Evolutionary conservation across 139 green algal species (phyloP).

Genomic region (Eudorina sp.): DNA sequence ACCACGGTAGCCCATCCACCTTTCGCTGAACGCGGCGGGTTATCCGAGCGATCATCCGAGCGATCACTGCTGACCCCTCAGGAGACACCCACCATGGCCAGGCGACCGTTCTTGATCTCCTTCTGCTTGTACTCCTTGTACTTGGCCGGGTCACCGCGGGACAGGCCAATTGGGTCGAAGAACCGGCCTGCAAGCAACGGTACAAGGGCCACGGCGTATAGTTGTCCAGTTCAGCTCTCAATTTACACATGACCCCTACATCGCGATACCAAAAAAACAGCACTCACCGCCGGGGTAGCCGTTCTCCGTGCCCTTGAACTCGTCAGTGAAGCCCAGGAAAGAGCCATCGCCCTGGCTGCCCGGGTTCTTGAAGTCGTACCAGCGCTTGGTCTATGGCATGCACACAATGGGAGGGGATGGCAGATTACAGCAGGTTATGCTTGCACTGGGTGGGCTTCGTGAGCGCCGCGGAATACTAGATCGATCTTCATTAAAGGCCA

Average conservation of each 20-base stretch:
- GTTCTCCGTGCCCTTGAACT: slow-evolving; percentile 85
- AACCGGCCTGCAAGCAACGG: slow-evolving; percentile 66
- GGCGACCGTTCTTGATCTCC: slow-evolving; percentile 94
- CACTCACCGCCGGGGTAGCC: slow-evolving; percentile 78
- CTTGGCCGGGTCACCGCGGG: slow-evolving; percentile 67
- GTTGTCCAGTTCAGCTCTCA: too few species aligned
- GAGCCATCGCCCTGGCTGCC: slow-evolving; percentile 87
- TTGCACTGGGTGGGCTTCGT: too few species aligned
- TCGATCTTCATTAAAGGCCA: too few species aligned
- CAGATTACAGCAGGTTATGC: too few species aligned
- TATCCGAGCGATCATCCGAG: too few species aligned
- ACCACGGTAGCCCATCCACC: not conserved
- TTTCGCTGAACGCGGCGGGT: too few species aligned
- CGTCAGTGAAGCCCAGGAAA: slow-evolving; percentile 88
- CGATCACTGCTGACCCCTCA: too few species aligned
- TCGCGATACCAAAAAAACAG: too few species aligned
- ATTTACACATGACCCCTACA: too few species aligned
- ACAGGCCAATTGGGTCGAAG: slow-evolving; percentile 89
- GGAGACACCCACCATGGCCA: slow-evolving; percentile 90
- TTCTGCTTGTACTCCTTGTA: slow-evolving; percentile 86
- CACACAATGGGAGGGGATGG: too few species aligned
- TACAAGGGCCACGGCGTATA: too few species aligned
- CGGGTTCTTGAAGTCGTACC: slow-evolving; percentile 87
- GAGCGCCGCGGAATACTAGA: too few species aligned
- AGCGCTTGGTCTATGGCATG: slow-evolving; percentile 88